Base-by-base conservation (phyloP, 768 basidiomycete genomes). In the Tulasnella sp. region DNA sequence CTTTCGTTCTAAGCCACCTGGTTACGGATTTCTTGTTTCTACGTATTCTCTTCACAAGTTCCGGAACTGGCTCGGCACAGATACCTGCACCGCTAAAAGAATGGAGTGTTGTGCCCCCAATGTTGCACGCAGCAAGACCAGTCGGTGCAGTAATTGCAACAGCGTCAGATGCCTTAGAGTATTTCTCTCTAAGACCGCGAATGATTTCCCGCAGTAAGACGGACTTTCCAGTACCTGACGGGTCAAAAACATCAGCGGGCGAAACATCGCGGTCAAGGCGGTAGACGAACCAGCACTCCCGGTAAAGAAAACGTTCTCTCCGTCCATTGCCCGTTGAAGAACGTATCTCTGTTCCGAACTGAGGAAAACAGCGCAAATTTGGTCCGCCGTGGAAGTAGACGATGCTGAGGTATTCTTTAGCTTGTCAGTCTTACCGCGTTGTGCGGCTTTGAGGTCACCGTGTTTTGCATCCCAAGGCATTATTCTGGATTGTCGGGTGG, bases 91-190 rank as follows among this genome's bases (percentile, higher is more conserved):
- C 93, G n/a, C 86, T 81, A 66, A 96, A 99, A 0, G 89, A 93
- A 67, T 99, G 94, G 34, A 98, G 77, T 0, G 94, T 98, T 21
- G 87, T 79, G 37, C 96, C 94, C 8, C 94, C 94, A 49, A 99
- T 92, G 63, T 99, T 97, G 68, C 92, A 96, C 4, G 94, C 94
- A 6, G 94, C 94, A 63, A 98, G 96, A 41, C 92, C 92, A 21
- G 93, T 97, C 3, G 91, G 91, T 7, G 96, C 96, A 2, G 94
- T 97, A 58, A 99, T 80, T 9, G 91, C 93, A 19, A 98, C 79
- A 0, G 84, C 83, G 67, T 93, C 89, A 0, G 72, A 68, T 1
- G 72, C 66, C 53, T 72, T 83, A 9, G 60, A 57, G 65, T 77
- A 69, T 62, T 74, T 80, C 64, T 74, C 79, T 43, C 74, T 77